Base-by-base conservation (phyloP, 805 yeast genomes). In the Pichia manshurica region DNA sequence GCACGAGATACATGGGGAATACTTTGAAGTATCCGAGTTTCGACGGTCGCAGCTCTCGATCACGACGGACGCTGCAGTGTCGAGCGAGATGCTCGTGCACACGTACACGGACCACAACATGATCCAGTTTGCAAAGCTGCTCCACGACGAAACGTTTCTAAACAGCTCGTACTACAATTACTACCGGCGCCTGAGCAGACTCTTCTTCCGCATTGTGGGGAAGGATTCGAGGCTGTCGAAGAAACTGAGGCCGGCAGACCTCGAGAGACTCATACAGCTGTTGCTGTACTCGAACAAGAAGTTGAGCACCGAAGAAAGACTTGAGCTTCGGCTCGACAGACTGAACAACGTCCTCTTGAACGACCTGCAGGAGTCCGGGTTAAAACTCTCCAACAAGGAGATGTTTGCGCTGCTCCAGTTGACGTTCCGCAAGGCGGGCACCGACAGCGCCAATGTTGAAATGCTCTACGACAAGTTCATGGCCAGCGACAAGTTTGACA, bases 301-400 rank as follows among this genome's bases (percentile, higher is more conserved):
- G 7, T 15, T 49, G 12, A 39, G 19, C 9, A 13, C 13, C 4
- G 17, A 28, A 1, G 46, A 49, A 15, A 37, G 42, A 28, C 13
- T 21, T 7, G n/a, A 32, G 20, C 17, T 52, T 10, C 38, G 39
- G 4, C 4, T 51, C 2, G 16, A 42, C 25, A 28, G 37, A 3
- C 13, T 38, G 3, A 50, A 47, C 22, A 36, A 40, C 5, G 8
- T 33, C 5, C 19, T 53, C 4, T 36, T 53, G 19, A 31, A 21
- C 6, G 52, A 50, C 15, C n/a, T 53, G 7, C 41, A 44, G 32
- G 16, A 25, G 1, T 39, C 41, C 2, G 31, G 44, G 4, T 39
- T 50, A 17, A 42, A 41, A 9, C 17, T 48, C 9, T 48, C 53
- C 5, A 50, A 44, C 23, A 50, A 46, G 31, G 55, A 53, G 22